phyloP scores from a whole-genome alignment of 257 asterid genomes.

The Datura wrightii region DNA sequence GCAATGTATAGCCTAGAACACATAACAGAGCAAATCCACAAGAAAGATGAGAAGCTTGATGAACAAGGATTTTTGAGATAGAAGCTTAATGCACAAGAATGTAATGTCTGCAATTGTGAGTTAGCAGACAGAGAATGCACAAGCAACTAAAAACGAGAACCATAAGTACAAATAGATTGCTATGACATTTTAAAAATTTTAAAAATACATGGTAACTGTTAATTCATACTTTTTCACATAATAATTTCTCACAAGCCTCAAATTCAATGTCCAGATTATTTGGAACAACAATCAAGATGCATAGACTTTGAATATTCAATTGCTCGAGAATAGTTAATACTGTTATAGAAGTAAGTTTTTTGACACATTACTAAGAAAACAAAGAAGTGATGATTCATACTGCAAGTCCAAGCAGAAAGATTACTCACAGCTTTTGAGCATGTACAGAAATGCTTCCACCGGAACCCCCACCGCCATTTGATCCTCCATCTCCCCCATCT shows the following conservation, averaged over 20 bases:
- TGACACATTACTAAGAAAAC: not conserved
- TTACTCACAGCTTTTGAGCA: conserved; percentile 88
- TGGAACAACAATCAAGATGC: not conserved
- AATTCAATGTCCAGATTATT: conserved; percentile 12
- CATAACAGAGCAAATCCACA: not conserved
- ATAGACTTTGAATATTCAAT: not conserved
- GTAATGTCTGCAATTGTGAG: too few species aligned
- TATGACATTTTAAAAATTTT: not conserved
- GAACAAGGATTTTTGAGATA: not conserved
- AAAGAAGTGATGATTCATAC: not conserved
- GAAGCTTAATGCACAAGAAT: too few species aligned
- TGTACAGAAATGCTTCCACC: conserved; percentile 83
- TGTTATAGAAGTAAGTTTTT: conserved; percentile 1
- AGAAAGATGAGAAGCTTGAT: conserved; percentile 15
- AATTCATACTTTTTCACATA: not conserved
- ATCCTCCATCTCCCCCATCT: conserved; percentile 94
- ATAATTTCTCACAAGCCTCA: not conserved
- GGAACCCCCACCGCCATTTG: conserved; percentile 93
- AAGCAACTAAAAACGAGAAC: conserved; percentile 3
- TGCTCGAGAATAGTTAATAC: conserved; percentile 4
- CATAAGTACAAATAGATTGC: not conserved
- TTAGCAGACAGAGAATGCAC: not conserved
- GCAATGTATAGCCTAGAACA: not conserved
- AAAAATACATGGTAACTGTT: not conserved
- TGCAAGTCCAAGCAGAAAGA: conserved; percentile 42